phyloP scores from a whole-genome alignment of 768 basidiomycete genomes.

The Aureoboletus auriporus region DNA sequence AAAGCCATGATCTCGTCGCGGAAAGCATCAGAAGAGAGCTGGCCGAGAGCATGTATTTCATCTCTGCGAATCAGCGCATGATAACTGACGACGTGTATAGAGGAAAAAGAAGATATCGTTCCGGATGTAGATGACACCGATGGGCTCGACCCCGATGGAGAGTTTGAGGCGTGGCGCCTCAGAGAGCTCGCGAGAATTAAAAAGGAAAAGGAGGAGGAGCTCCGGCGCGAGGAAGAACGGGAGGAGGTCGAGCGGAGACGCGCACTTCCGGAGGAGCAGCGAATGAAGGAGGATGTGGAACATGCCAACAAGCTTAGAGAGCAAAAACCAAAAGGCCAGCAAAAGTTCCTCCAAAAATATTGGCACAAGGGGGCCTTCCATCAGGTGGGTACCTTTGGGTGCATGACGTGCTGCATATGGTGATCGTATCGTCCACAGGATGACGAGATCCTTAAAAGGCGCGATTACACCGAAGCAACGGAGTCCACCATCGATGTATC shows the following conservation, averaged over 20 bases:
- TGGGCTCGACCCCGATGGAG: slow-evolving; percentile 79
- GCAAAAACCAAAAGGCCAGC: slow-evolving; percentile 87
- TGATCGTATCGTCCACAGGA: slow-evolving; percentile 51
- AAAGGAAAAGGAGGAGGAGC: slow-evolving; percentile 86
- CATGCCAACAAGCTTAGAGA: slow-evolving; percentile 76
- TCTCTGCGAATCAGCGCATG: not conserved
- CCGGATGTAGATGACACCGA: slow-evolving; percentile 96
- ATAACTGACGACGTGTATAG: slow-evolving; percentile 37
- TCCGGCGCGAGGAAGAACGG: slow-evolving; percentile 76
- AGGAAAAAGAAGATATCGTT: slow-evolving; percentile 80
- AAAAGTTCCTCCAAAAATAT: slow-evolving; percentile 95
- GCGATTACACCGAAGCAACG: slow-evolving; percentile 88
- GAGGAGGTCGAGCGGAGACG: slow-evolving; percentile 90
- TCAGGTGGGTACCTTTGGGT: slow-evolving; percentile 51
- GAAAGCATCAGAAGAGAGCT: slow-evolving; percentile 91
- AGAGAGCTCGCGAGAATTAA: slow-evolving; percentile 93
- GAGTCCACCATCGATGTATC: slow-evolving; percentile 86
- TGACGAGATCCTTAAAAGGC: slow-evolving; percentile 76
- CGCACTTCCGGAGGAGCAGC: slow-evolving; percentile 89
- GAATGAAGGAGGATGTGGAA: slow-evolving; percentile 89
- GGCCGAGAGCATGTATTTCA: slow-evolving; percentile 69
- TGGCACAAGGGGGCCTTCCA: slow-evolving; percentile 99
- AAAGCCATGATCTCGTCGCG: slow-evolving; percentile 89
- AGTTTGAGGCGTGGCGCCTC: slow-evolving; percentile 96
- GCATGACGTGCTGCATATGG: slow-evolving; percentile 1